These are phyloP conservation scores for Pseudogymnoascus sp. DNA, from an alignment of 2,329 filamentous ascomycete species.

Conservation along the genomic window DNA sequence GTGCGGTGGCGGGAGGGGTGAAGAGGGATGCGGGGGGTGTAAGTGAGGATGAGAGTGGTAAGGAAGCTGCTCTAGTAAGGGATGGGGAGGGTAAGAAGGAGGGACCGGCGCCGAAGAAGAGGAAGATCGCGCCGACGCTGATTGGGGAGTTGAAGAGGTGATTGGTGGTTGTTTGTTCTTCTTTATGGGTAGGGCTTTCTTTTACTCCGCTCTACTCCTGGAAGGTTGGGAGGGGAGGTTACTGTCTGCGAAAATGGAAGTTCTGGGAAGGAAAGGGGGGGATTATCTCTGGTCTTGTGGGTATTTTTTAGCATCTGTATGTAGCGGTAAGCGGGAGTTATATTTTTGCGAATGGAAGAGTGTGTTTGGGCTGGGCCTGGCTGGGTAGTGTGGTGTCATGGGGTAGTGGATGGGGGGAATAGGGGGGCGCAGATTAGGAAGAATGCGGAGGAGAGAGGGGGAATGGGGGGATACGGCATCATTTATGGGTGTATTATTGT, in stretches of 20 bases:
- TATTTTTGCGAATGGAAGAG: background rate
- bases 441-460: too few relatives aligned
- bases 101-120: conserved; percentile 44
- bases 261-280: background rate
- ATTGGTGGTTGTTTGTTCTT: background rate
- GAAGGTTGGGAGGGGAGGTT: background rate
- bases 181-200: background rate
- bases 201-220: background rate
- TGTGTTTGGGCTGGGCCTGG: background rate
- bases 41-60: conserved; percentile 47
- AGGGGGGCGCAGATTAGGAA: too few relatives aligned
- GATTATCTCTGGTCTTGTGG: background rate
- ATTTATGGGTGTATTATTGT: background rate
- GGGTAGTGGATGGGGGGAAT: background rate
- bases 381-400: background rate
- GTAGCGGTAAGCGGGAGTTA: conserved; percentile 1
- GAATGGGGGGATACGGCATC: background rate
- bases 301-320: background rate
- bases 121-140: conserved; percentile 62
- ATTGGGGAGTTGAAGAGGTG: conserved; percentile 29
- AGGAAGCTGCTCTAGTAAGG: conserved; percentile 22
- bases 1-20: conserved; percentile 34
- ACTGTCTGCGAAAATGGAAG: background rate
- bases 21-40: conserved; percentile 45
- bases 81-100: conserved; percentile 37